Conservation (phyloP, 23 red algal species). For the Gracilaria domingensis region DNA sequence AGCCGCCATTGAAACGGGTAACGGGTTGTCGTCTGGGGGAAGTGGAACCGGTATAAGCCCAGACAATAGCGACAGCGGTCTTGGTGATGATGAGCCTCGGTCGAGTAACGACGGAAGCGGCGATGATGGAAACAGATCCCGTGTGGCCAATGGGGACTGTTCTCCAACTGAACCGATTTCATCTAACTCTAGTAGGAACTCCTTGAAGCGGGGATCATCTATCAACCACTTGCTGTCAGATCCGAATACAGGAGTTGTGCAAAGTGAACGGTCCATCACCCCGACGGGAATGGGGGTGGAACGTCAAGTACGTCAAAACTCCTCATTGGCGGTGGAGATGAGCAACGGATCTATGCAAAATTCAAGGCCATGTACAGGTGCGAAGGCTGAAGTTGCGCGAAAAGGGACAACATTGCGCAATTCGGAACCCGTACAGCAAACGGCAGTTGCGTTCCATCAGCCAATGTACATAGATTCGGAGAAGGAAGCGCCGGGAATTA, state of each 20-base stretch:
- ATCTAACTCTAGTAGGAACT: not conserved
- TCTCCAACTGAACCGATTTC: not conserved
- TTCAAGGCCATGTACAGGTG: not conserved
- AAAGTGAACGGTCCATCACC: not conserved
- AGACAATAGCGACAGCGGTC: conserved; percentile 54
- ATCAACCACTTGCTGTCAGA: not conserved
- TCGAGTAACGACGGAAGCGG: conserved; percentile 64
- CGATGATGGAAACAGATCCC: conserved; percentile 15
- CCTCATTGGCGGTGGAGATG: not conserved
- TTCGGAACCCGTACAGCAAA: not conserved
- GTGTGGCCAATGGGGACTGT: not conserved
- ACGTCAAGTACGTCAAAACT: not conserved
- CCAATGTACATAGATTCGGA: not conserved
- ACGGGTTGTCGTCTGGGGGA: conserved; percentile 54
- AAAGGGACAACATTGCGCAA: not conserved
- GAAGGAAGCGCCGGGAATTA: not conserved
- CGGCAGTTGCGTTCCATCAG: not conserved
- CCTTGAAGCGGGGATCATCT: not conserved
- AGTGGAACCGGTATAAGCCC: conserved; percentile 47
- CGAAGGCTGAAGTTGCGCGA: not conserved
- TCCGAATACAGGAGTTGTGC: not conserved
- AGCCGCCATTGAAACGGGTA: conserved; percentile 31
- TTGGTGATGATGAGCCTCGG: conserved; percentile 41
- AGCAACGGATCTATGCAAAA: not conserved
- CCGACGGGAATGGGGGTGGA: not conserved